phyloP scores from a whole-genome alignment of 2,329 filamentous ascomycete genomes.

The Calonectria montana region DNA sequence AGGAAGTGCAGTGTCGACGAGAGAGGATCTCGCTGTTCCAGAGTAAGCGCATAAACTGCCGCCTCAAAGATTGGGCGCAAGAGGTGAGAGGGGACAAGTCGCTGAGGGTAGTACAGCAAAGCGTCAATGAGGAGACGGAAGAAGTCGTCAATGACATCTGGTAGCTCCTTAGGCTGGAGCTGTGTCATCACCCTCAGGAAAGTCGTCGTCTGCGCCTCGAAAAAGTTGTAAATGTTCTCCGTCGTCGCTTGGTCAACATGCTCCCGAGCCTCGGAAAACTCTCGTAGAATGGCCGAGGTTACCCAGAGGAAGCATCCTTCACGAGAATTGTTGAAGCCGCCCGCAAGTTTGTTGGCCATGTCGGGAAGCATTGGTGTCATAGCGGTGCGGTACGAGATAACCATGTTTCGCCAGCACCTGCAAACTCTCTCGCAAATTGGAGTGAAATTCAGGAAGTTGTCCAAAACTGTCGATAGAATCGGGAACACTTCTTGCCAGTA shows the following conservation, averaged over 20 bases:
- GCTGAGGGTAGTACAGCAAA: constrained; percentile 89
- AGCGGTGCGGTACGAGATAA: constrained; percentile 92
- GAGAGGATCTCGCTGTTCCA: constrained; percentile 92
- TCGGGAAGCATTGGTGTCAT: constrained; percentile 86
- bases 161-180: constrained; percentile 78
- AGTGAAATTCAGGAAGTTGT: constrained; percentile 86
- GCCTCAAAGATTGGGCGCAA: constrained; percentile 88
- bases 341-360: constrained; percentile 88
- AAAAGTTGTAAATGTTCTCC: constrained; percentile 92
- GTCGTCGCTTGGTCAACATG: constrained; percentile 85
- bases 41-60: constrained; percentile 83
- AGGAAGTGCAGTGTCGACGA: constrained; percentile 94
- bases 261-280: constrained; percentile 92
- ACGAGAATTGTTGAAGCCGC: constrained; percentile 84
- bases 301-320: constrained; percentile 99
- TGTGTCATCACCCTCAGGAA: constrained; percentile 93
- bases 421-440: constrained; percentile 95
- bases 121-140: constrained; percentile 94
- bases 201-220: constrained; percentile 90
- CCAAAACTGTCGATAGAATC: constrained; percentile 84
- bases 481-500: constrained; percentile 97
- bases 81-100: constrained; percentile 82
- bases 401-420: constrained; percentile 96
- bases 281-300: constrained; percentile 91
- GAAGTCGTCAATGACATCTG: constrained; percentile 93